Percentiles rank a stretch among this genome's conserved stretches.
Evolutionary conservation across 257 asterid genomes (phyloP).

Genomic region (Henckelia pumila): DNA sequence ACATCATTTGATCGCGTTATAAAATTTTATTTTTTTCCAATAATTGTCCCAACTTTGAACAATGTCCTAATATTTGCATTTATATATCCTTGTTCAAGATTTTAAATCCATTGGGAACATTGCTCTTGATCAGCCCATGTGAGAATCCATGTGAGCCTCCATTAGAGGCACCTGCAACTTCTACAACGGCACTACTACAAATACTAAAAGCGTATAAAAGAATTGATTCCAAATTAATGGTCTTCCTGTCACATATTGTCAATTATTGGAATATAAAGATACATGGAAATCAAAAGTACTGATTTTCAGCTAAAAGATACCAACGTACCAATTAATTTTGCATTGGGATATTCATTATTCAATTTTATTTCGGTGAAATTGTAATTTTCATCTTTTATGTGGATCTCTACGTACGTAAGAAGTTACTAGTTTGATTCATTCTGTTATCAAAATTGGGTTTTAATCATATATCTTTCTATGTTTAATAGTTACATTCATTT

Average conservation of each 20-base stretch:
- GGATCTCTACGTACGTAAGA: too few species aligned
- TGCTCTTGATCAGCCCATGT: conserved; percentile 22
- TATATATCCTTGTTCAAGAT: not conserved
- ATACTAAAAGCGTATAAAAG: not conserved
- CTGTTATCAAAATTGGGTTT: too few species aligned
- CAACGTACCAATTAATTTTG: not conserved
- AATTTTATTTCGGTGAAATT: not conserved
- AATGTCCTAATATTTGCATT: not conserved
- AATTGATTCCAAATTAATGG: conserved; percentile 29
- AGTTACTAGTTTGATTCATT: too few species aligned
- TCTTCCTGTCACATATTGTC: conserved; percentile 17
- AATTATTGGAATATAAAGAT: conserved; percentile 15
- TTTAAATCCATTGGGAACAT: not conserved
- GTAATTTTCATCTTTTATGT: too few species aligned
- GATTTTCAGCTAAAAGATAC: conserved; percentile 26
- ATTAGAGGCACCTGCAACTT: conserved; percentile 19
- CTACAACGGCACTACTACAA: not conserved
- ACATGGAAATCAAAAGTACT: conserved; percentile 1
- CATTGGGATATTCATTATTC: not conserved
- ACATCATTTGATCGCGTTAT: too few species aligned
- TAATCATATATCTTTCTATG: too few species aligned
- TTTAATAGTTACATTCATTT: too few species aligned
- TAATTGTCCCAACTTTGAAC: not conserved
- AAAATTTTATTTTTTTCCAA: not conserved
- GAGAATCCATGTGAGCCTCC: conserved; percentile 24